Evolutionary conservation across 2,329 filamentous ascomycete genomes (phyloP).

Genomic region (Ascochyta fabae): DNA sequence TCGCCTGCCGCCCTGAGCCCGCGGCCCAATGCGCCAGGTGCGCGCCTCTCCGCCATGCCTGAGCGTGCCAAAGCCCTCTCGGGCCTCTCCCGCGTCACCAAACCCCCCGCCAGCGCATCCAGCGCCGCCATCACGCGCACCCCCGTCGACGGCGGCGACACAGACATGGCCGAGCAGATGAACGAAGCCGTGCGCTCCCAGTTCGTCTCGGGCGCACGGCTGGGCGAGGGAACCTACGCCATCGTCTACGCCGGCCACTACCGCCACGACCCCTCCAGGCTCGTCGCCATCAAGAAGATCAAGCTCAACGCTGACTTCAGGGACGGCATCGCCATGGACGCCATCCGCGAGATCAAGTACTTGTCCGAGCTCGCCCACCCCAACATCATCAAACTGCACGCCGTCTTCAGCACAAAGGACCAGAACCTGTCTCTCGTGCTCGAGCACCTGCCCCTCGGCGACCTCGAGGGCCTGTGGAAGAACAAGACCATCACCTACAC

Average conservation of each 20-base stretch:
- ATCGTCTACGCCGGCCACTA: conserved; percentile 91
- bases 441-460: conserved; percentile 90
- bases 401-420: conserved; percentile 94
- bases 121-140: conserved; percentile 23
- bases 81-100: conserved; percentile 34
- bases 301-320: conserved; percentile 84
- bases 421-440: conserved; percentile 96
- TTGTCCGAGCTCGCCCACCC: conserved; percentile 93
- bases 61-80: conserved; percentile 44
- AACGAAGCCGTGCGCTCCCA: conserved; percentile 70
- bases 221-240: conserved; percentile 97
- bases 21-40: conserved; percentile 33
- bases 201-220: conserved; percentile 90
- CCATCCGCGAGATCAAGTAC: conserved; percentile 93
- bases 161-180: conserved; percentile 56
- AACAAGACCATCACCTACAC: conserved; percentile 85
- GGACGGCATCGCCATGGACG: conserved; percentile 92
- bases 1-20: conserved; percentile 39
- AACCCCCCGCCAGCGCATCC: conserved; percentile 21
- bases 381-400: conserved; percentile 91
- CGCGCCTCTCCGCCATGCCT: conserved; percentile 16
- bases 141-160: conserved; percentile 28
- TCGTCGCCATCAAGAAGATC: conserved; percentile 94
- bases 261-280: conserved; percentile 70
- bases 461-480: conserved; percentile 85